Base-by-base conservation (phyloP, 352 stramenopile species). In the Elongisporangium senticosum region DNA sequence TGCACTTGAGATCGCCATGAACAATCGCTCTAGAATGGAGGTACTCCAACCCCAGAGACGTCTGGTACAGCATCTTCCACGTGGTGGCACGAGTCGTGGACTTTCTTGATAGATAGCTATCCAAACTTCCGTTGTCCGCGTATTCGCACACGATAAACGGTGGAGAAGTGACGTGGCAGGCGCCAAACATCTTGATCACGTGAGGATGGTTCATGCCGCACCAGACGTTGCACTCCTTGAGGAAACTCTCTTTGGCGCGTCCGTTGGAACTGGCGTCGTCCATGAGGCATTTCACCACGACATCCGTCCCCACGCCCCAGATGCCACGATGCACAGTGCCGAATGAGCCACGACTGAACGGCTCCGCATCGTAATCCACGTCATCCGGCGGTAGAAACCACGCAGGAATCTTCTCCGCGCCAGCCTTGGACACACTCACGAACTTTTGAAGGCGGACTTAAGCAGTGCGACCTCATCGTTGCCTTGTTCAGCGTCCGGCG, bases 221-320 rank as follows among this genome's bases (percentile, higher is more conserved):
- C 70, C 66, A 75, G n/a, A 66, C 13, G 22, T 68, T n/a, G 11
- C 67, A 50, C 49, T 67, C 70, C 33, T 47, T 43, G 33, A 62
- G 33, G 48, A 61, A 65, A 51, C 61, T 55, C 20, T 15, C 22
- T 11, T 28, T 21, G 17, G 51, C 33, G 3, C 43, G 20, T 2
- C 55, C 50, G 15, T 23, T 52, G 40, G 33, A 28, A 8, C 26
- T n/a, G 4, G 19, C 47, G 51, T 61, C 55, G 15, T 61, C 50
- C 1, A 63, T 17, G 20, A 65, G 54, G 19, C 53, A 65, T 40
- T 72, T 72, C 33, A 75, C 68, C 10, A 75, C 68, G 3, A 75
- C 64, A 1, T 40, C 26, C 1, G 62, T 65, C 20, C 51, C 58
- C 5, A 51, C n/a, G n/a, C 56, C 56, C 53, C 52, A 61, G 2